Base-by-base conservation (phyloP, 345 rosid species). In the Bruguiera sexangula region DNA sequence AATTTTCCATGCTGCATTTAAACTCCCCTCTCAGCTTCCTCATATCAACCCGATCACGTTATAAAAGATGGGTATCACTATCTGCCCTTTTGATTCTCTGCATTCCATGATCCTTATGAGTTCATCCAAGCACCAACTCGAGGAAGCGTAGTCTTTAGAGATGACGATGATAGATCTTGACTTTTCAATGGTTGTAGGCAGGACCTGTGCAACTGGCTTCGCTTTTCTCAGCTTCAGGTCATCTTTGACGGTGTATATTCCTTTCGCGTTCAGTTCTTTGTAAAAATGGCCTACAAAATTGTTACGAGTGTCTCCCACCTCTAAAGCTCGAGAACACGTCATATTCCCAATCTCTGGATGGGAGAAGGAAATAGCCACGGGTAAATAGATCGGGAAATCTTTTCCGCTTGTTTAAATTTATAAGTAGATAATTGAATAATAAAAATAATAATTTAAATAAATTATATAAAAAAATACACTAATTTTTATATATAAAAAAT, bases 61-160 rank as follows among this genome's bases (percentile, higher is more conserved):
- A 62, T 69, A 52, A 32, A 69, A 69, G 30, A 69, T 27, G 31
- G 73, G 73, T 51, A 60, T 15, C 2, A 60, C 59, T 9, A 69
- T 50, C 54, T 32, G 22, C 24, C 66, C 50, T n/a, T 30, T 48
- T 5, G 6, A 34, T 22, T 50, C 24, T 30, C 56, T 46, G 48
- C 66, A 61, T 30, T 69, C 73, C 58, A 54, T 21, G 58, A 54
- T 54, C 58, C 26, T 54, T 8, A 54, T 13, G 11, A 54, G 58
- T 21, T 54, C 58, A 6, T 54, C 58, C 1, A 54, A 24, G 11
- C 58, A 21, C 27, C 58, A 54, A 54, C 26, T 20, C 8, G 58
- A 54, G 58, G 58, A 21, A 24, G 27, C 58, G 26, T 21, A 53
- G 21, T 53, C 24, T 53, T 53, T 22, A 8, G 57, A 53, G 11